Conservation (phyloP, 192 early-diverging fungal species). For the Radiomyces spectabilis region DNA sequence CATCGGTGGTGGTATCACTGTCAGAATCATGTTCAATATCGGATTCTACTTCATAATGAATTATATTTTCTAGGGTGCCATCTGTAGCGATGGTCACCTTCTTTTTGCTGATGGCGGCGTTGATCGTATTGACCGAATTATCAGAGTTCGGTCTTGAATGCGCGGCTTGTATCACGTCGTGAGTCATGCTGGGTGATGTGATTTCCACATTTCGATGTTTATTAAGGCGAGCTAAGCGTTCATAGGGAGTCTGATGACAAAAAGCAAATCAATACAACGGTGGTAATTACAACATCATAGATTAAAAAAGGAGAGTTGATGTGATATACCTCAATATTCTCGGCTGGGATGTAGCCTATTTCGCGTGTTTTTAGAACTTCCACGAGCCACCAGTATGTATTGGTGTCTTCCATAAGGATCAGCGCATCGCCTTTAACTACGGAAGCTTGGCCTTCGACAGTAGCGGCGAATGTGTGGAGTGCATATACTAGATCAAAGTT, state of each 20-base stretch:
- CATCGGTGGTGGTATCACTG: no score
- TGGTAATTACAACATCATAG: neutral
- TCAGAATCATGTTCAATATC: no score
- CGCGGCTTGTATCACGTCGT: neutral
- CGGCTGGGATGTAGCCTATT: slow-evolving; percentile 81
- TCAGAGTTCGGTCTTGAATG: no score
- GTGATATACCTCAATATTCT: slow-evolving; percentile 63
- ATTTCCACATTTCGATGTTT: slow-evolving; percentile 58
- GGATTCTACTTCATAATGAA: slow-evolving; percentile 1
- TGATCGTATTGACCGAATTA: no score
- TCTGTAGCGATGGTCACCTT: neutral
- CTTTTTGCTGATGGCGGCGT: neutral
- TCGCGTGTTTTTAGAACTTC: slow-evolving; percentile 50
- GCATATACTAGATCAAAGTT: slow-evolving; percentile 72
- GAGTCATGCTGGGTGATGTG: neutral
- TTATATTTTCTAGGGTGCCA: neutral
- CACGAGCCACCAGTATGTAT: slow-evolving; percentile 71
- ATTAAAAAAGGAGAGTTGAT: neutral
- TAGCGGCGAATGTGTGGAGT: slow-evolving; percentile 70
- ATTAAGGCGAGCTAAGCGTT: slow-evolving; percentile 67
- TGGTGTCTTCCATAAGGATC: slow-evolving; percentile 68
- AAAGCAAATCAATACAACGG: neutral
- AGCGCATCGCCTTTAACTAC: slow-evolving; percentile 63
- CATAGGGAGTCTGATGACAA: slow-evolving; percentile 53
- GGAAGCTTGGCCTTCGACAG: slow-evolving; percentile 69